Evolutionary conservation across 2,329 filamentous ascomycete species (phyloP).

Genomic region (Apiospora phragmitis): DNA sequence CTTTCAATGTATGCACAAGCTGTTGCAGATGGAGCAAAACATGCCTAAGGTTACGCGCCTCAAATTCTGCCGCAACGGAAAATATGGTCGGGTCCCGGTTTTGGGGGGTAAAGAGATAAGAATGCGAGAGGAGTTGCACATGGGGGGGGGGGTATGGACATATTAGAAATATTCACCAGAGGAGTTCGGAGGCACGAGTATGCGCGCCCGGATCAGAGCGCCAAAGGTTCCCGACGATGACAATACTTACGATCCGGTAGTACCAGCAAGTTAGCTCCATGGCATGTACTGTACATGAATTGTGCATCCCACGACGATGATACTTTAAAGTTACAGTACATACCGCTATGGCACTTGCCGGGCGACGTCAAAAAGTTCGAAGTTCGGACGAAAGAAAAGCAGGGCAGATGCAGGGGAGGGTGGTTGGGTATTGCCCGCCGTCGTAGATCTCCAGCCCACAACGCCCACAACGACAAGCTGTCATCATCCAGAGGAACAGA

Average conservation of each 20-base stretch:
- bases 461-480: neutral
- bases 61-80: neutral
- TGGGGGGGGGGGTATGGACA: neutral
- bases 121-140: neutral
- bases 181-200: neutral
- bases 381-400: slow-evolving; percentile 1
- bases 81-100: neutral
- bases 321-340: neutral
- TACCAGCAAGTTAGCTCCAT: too few relatives aligned
- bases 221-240: neutral
- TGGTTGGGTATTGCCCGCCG: neutral
- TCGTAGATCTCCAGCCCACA: neutral
- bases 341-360: neutral
- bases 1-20: neutral
- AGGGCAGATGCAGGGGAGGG: neutral
- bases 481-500: neutral
- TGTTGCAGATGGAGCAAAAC: neutral
- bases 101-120: neutral
- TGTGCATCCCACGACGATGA: neutral
- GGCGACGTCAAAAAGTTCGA: neutral
- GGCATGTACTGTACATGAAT: neutral
- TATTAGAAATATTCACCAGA: too few relatives aligned
- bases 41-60: slow-evolving; percentile 1
- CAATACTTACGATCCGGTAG: neutral
- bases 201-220: slow-evolving; percentile 1